Conservation (phyloP, 2,329 filamentous ascomycete genomes). For the Trichophyton benhamiae region DNA sequence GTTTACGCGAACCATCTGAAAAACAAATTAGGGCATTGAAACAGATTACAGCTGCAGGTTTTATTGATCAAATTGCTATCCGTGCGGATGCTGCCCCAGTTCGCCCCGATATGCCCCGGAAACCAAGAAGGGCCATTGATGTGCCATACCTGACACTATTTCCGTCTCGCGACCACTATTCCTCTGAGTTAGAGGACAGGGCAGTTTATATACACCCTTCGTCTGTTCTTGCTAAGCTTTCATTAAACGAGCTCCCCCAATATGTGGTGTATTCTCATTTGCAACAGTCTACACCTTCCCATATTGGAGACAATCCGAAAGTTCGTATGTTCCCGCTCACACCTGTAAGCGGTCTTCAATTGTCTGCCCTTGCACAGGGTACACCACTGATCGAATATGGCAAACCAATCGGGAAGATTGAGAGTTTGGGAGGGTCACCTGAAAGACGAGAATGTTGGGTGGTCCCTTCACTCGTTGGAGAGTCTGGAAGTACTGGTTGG, state of each 20-base stretch:
- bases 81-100: conserved; percentile 72
- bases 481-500: conserved; percentile 60
- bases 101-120: conserved; percentile 53
- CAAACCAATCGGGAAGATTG: conserved; percentile 80
- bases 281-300: conserved; percentile 50
- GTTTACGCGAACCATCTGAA: conserved; percentile 49
- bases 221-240: conserved; percentile 61
- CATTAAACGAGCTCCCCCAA: conserved; percentile 62
- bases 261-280: conserved; percentile 83
- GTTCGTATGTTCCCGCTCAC: conserved; percentile 83
- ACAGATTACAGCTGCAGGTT: conserved; percentile 82
- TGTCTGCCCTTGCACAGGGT: conserved; percentile 67
- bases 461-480: conserved; percentile 63
- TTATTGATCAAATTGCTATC: conserved; percentile 88
- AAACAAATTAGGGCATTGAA: conserved; percentile 70
- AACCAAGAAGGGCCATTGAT: conserved; percentile 75
- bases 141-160: conserved; percentile 83
- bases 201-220: conserved; percentile 81
- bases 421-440: conserved; percentile 35
- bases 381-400: conserved; percentile 75
- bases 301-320: conserved; percentile 50
- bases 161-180: conserved; percentile 42
- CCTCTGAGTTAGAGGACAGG: conserved; percentile 42
- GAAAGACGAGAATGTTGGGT: conserved; percentile 67
- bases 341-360: conserved; percentile 60